Evolutionary conservation across 1,139 yeast genomes (phyloP).

Genomic region (Yamadazyma sp.): DNA sequence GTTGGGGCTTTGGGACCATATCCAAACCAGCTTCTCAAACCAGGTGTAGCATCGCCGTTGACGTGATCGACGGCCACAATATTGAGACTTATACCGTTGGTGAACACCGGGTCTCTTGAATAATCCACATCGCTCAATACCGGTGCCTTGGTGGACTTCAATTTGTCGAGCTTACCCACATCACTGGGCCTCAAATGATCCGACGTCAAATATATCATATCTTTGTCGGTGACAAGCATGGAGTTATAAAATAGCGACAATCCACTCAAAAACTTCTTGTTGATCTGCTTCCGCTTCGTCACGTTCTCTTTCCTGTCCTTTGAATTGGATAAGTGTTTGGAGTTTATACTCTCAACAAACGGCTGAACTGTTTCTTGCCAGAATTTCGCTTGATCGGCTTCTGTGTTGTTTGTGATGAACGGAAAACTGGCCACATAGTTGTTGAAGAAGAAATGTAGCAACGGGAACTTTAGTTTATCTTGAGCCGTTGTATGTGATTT

Average conservation of each 20-base stretch:
- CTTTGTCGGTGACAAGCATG: conserved; percentile 64
- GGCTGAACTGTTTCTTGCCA: conserved; percentile 82
- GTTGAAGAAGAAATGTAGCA: conserved; percentile 63
- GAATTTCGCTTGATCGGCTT: conserved; percentile 53
- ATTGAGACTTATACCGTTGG: conserved; percentile 61
- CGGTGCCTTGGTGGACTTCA: conserved; percentile 21
- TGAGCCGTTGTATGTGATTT: neutral
- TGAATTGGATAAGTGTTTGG: conserved; percentile 63
- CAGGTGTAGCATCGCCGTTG: neutral
- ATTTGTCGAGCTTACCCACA: conserved; percentile 50
- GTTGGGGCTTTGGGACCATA: conserved; percentile 2
- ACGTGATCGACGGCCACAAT: conserved; percentile 58
- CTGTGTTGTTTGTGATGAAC: conserved; percentile 51
- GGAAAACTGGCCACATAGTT: conserved; percentile 72
- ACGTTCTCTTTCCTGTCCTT: conserved; percentile 70
- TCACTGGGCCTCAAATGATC: conserved; percentile 51
- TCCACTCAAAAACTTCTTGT: conserved; percentile 58
- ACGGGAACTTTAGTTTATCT: conserved; percentile 45
- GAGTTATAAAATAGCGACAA: conserved; percentile 72
- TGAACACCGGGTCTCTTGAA: conserved; percentile 38
- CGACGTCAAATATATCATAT: conserved; percentile 51
- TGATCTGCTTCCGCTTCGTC: conserved; percentile 70
- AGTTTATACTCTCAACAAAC: conserved; percentile 74
- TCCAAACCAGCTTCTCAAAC: conserved; percentile 6
- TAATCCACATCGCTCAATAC: conserved; percentile 30